Conservation (phyloP, 192 early-diverging fungal genomes). For the Powellomyces hirtus region DNA sequence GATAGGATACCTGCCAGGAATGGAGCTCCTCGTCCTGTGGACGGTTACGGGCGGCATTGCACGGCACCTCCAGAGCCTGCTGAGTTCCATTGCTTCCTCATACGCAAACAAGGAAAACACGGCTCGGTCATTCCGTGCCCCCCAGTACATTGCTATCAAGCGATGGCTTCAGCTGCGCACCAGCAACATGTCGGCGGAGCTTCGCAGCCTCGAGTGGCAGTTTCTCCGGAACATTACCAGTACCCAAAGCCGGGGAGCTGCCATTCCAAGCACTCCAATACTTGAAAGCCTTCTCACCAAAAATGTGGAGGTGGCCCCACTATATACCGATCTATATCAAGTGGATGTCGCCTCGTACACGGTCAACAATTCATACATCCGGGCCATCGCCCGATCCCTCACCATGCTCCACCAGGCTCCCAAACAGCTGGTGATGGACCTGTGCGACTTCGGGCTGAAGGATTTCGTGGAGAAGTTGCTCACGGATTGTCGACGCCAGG, state of each 20-base stretch:
- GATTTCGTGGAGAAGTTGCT: constrained; percentile 1
- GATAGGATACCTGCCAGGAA: background rate
- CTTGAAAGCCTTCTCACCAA: background rate
- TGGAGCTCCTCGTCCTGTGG: background rate
- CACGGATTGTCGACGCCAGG: background rate
- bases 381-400: background rate
- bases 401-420: background rate
- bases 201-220: background rate
- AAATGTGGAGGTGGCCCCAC: background rate
- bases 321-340: background rate
- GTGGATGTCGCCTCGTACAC: background rate
- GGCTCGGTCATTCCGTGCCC: background rate
- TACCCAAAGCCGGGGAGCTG: background rate
- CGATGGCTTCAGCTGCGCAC: background rate
- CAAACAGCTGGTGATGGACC: background rate
- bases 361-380: background rate
- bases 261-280: background rate
- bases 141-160: background rate
- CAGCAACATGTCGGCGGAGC: background rate
- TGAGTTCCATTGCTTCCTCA: background rate
- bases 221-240: background rate
- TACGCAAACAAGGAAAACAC: background rate
- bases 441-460: background rate
- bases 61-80: background rate
- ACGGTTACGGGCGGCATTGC: background rate